Conservation (phyloP, 352 stramenopile genomes). For the Globisporangium parvum region DNA sequence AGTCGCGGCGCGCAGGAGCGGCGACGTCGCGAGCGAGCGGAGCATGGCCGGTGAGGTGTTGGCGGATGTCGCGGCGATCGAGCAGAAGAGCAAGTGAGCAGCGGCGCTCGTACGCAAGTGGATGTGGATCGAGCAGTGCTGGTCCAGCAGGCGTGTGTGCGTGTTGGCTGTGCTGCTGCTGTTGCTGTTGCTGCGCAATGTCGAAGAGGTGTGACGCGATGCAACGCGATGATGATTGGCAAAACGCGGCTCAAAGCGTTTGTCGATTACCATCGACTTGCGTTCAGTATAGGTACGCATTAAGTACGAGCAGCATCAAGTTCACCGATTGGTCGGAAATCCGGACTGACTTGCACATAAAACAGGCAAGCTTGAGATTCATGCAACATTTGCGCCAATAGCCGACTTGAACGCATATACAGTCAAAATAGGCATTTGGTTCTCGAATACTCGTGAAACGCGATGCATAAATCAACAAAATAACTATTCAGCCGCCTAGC, state of each 20-base stretch:
- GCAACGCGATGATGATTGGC: neutral
- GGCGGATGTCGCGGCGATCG: too few relatives aligned
- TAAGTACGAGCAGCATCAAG: neutral
- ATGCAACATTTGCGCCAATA: too few relatives aligned
- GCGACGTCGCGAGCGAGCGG: conserved; percentile 19
- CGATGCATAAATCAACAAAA: too few relatives aligned
- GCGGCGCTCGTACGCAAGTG: neutral
- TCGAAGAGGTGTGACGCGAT: neutral
- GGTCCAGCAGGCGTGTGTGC: neutral
- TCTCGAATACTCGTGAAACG: too few relatives aligned
- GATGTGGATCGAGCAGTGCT: neutral
- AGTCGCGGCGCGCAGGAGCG: conserved; percentile 11
- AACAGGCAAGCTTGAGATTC: neutral
- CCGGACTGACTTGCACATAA: neutral
- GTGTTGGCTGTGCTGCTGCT: neutral
- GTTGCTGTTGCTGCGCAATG: neutral
- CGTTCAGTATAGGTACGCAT: too few relatives aligned
- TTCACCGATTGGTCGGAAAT: neutral
- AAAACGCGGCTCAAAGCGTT: too few relatives aligned
- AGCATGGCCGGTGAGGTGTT: too few relatives aligned
- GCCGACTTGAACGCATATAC: too few relatives aligned
- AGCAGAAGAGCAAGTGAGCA: neutral
- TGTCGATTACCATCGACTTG: too few relatives aligned
- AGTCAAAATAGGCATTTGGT: too few relatives aligned
- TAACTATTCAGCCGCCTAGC: too few relatives aligned